These are phyloP conservation scores for Rhizopogon vulgaris DNA, from an alignment of 768 basidiomycete species.

Conservation along the genomic window DNA sequence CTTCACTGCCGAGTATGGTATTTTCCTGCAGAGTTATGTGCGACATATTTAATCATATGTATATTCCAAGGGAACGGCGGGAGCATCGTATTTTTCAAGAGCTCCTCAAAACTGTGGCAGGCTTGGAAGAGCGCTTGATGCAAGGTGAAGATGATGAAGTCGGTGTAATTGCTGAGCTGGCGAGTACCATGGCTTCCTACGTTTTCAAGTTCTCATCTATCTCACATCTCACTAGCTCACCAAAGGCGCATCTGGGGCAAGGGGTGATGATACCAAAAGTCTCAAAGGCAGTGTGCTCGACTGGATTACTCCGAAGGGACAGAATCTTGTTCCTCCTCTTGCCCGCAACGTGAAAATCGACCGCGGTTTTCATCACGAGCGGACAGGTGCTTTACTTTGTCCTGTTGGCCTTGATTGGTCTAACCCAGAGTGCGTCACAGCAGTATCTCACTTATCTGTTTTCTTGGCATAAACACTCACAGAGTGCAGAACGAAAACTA, in stretches of 20 bases:
- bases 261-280: constrained; percentile 10
- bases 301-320: constrained; percentile 18
- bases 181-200: not conserved
- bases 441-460: not conserved
- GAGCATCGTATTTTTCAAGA: constrained; percentile 11
- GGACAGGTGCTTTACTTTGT: constrained; percentile 15
- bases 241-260: constrained; percentile 16
- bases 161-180: constrained; percentile 11
- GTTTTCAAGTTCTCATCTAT: not conserved
- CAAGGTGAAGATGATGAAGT: constrained; percentile 10
- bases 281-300: constrained; percentile 17
- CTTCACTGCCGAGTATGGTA: not conserved
- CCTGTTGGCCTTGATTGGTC: constrained; percentile 16
- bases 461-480: not conserved
- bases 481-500: not conserved
- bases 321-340: constrained; percentile 5
- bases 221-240: constrained; percentile 11
- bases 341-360: constrained; percentile 9
- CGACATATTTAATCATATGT: not conserved
- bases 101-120: constrained; percentile 9
- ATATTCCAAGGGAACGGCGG: constrained; percentile 7
- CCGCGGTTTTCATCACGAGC: constrained; percentile 12
- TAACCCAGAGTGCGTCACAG: constrained; percentile 7
- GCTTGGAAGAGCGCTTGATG: constrained; percentile 11
- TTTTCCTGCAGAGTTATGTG: not conserved